Evolutionary conservation across 257 asterid genomes (phyloP).

Genomic region (Leonotis leonurus): DNA sequence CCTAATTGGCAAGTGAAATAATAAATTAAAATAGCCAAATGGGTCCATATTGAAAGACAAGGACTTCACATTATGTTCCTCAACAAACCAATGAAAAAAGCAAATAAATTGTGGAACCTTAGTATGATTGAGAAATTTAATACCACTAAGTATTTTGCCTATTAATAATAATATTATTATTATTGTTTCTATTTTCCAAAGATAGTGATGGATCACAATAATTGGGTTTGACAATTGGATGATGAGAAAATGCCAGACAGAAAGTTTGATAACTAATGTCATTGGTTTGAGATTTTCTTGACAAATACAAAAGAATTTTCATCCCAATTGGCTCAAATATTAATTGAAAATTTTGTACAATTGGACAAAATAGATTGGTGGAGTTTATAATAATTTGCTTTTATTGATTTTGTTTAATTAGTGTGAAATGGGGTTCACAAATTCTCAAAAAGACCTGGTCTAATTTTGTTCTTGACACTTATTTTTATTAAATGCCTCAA

Average conservation of each 20-base stretch:
- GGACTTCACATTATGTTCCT: neutral
- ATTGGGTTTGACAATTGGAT: slow-evolving; percentile 11
- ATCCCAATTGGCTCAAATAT: slow-evolving; percentile 8
- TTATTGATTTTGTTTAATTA: no score
- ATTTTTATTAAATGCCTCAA: no score
- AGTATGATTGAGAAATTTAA: neutral
- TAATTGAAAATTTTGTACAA: neutral
- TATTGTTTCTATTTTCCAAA: neutral
- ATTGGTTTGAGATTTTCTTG: slow-evolving; percentile 6
- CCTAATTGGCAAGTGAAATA: neutral
- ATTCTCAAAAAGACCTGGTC: slow-evolving; percentile 15
- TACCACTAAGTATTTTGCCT: neutral
- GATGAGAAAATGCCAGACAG: slow-evolving; percentile 21
- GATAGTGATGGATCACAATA: slow-evolving; percentile 18
- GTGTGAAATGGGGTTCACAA: slow-evolving; percentile 13
- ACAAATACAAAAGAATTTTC: neutral
- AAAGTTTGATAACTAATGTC: neutral
- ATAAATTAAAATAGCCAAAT: neutral
- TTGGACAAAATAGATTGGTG: slow-evolving; percentile 12
- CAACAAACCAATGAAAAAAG: neutral
- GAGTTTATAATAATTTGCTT: no score
- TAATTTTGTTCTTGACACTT: slow-evolving; percentile 3
- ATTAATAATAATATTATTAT: no score
- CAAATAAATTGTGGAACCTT: neutral
- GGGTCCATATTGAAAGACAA: neutral